Evolutionary conservation across 805 yeast species (phyloP), one percentile per base, ranked within the genome.

Genomic region (Kluyveromyces starmeri): DNA sequence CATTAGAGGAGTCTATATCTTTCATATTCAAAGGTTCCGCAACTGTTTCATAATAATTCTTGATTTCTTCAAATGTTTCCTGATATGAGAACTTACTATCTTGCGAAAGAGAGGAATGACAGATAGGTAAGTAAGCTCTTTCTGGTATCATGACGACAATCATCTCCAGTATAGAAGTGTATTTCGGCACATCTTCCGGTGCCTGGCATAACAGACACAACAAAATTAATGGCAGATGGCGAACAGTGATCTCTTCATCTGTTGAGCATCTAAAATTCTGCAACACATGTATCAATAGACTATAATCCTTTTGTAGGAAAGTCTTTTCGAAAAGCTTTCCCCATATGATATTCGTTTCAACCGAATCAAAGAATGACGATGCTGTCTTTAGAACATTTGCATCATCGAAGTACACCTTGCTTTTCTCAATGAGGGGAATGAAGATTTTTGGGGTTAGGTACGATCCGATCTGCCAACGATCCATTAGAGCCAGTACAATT

Each of bases 401-500:
- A 27, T 43, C 49, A 28, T 43, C 39, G 12, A 17, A 49, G 36
- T 47, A 57, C 11, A 50, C 38, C 28, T 63, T 64, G 2, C 78
- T 68, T 4, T 74, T 63, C 35, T 58, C 44, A 32, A 92, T 55
- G 3, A 83, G 63, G 0, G 94, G 89, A 1, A 73, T 58, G 28
- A 92, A 71, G 6, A 88, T 55, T 17, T 63, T 58, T 0, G 95
- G 94, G 1, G 86, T 75, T 1, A 89, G 62, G 10, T 70, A 54
- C 8, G 78, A 74, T 9, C 96, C 94, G 27, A 92, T 77, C 56
- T 92, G 98, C 97, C 97, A 92, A 41, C 85, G 73, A 51, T 92
- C 97, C 77, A 88, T 73, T 3, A 88, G 66, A 1, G 92, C 74
- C 4, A 78, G 61, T 2, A 84, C 68, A 5, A 89, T 77, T 32